phyloP scores from a whole-genome alignment of 805 yeast species.

The Ogataea glucozyma region DNA sequence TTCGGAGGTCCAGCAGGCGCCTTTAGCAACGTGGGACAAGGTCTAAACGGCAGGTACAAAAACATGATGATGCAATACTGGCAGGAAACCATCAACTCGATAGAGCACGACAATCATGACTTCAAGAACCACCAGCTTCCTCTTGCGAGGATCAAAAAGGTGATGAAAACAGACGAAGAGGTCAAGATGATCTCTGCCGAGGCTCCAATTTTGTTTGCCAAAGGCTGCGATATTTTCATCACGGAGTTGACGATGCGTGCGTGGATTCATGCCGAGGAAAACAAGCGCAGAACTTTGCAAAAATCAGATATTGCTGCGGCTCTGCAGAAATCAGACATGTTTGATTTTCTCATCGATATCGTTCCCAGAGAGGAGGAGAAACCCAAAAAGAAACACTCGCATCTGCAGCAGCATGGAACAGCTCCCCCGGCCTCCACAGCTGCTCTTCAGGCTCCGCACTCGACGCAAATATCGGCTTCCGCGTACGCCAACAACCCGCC shows the following conservation, averaged over 20 bases:
- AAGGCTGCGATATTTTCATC: constrained; percentile 96
- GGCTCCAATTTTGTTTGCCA: constrained; percentile 96
- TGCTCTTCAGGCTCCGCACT: too few species aligned
- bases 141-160: constrained; percentile 92
- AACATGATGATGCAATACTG: constrained; percentile 94
- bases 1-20: constrained; percentile 39
- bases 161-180: constrained; percentile 97
- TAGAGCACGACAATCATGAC: constrained; percentile 86
- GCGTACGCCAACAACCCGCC: background rate
- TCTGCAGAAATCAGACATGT: constrained; percentile 91
- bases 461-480: background rate
- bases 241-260: constrained; percentile 98
- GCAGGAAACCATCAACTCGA: constrained; percentile 92
- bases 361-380: constrained; percentile 88
- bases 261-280: constrained; percentile 98
- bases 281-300: constrained; percentile 91
- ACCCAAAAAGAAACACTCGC: constrained; percentile 39
- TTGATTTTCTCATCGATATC: constrained; percentile 93
- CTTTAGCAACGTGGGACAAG: constrained; percentile 84
- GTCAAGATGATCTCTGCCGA: constrained; percentile 98
- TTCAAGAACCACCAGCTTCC: constrained; percentile 95
- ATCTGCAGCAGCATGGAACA: constrained; percentile 21
- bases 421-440: background rate
- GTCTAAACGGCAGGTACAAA: constrained; percentile 75
- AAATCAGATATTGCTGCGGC: constrained; percentile 95